phyloP scores from a whole-genome alignment of 1,139 yeast genomes.

The Candida glucosophila region DNA sequence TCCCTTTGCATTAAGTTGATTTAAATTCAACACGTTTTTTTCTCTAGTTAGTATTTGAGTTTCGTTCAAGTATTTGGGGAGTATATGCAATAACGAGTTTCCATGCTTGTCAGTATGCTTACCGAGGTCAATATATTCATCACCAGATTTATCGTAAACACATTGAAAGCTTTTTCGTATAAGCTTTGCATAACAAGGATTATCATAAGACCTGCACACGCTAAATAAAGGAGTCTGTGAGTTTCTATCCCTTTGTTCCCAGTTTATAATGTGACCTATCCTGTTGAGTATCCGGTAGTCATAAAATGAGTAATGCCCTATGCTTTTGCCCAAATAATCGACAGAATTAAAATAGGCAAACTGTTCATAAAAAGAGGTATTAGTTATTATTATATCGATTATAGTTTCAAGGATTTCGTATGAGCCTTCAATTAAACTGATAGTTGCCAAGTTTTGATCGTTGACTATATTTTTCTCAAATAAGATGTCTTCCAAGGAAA shows the following conservation, averaged over 20 bases:
- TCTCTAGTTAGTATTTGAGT: slow-evolving; percentile 25
- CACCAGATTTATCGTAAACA: slow-evolving; percentile 32
- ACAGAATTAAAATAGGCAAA: slow-evolving; percentile 38
- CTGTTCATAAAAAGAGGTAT: slow-evolving; percentile 39
- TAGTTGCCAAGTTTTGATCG: slow-evolving; percentile 47
- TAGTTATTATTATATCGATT: slow-evolving; percentile 34
- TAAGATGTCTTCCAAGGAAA: slow-evolving; percentile 58
- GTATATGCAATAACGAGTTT: slow-evolving; percentile 68
- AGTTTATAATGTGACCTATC: slow-evolving; percentile 54
- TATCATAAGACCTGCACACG: slow-evolving; percentile 76
- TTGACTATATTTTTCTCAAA: slow-evolving; percentile 49
- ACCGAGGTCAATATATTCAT: slow-evolving; percentile 28
- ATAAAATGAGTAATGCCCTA: slow-evolving; percentile 71
- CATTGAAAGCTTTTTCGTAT: slow-evolving; percentile 39
- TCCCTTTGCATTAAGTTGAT: slow-evolving; percentile 50
- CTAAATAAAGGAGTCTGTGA: slow-evolving; percentile 78
- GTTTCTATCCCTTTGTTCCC: slow-evolving; percentile 61
- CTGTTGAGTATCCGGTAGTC: slow-evolving; percentile 41
- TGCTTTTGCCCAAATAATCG: slow-evolving; percentile 48
- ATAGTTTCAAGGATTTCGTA: slow-evolving; percentile 39
- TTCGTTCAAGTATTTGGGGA: slow-evolving; percentile 37
- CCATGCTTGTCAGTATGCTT: slow-evolving; percentile 70
- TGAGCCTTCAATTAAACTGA: slow-evolving; percentile 52
- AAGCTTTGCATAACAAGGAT: slow-evolving; percentile 47
- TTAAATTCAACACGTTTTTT: slow-evolving; percentile 42